Evolutionary conservation across 2,329 filamentous ascomycete species (phyloP).

Genomic region (Sporothrix mexicana): DNA sequence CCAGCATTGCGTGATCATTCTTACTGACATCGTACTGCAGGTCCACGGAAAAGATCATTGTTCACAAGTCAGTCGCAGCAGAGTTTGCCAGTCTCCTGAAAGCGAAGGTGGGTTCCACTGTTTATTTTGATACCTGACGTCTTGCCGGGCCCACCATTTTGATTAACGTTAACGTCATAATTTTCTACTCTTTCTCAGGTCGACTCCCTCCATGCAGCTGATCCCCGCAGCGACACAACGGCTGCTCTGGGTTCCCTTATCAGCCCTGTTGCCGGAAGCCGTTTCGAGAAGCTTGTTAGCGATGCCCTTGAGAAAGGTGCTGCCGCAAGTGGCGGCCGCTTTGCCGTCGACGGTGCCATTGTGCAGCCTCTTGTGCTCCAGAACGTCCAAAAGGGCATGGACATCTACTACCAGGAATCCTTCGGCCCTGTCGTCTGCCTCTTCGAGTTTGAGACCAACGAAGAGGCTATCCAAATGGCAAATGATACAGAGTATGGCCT

Average conservation of each 20-base stretch:
- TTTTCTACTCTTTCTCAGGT: not conserved
- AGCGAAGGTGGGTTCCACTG: not conserved
- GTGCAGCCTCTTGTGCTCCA: conserved; percentile 71
- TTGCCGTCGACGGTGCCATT: conserved; percentile 73
- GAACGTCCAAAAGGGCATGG: conserved; percentile 62
- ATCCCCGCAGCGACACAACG: not conserved
- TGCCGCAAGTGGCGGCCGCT: conserved; percentile 56
- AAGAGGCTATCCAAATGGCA: not conserved
- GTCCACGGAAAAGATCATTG: not conserved
- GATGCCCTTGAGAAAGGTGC: not conserved
- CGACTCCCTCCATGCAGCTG: not conserved
- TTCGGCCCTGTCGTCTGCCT: conserved; percentile 80
- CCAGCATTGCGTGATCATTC: no score
- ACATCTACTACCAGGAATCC: conserved; percentile 75
- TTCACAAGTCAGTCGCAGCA: conserved; percentile 1
- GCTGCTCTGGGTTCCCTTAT: not conserved
- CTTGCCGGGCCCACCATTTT: no score
- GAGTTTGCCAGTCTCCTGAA: not conserved
- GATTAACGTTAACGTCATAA: not conserved
- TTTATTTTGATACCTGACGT: no score
- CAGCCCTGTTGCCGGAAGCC: not conserved
- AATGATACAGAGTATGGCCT: not conserved
- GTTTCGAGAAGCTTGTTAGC: not conserved
- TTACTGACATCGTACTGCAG: not conserved
- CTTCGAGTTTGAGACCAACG: conserved; percentile 52